Evolutionary conservation across 192 early-diverging fungal genomes (phyloP), one percentile per base, ranked within the genome.

Genomic region (Chytriomyces confervae): DNA sequence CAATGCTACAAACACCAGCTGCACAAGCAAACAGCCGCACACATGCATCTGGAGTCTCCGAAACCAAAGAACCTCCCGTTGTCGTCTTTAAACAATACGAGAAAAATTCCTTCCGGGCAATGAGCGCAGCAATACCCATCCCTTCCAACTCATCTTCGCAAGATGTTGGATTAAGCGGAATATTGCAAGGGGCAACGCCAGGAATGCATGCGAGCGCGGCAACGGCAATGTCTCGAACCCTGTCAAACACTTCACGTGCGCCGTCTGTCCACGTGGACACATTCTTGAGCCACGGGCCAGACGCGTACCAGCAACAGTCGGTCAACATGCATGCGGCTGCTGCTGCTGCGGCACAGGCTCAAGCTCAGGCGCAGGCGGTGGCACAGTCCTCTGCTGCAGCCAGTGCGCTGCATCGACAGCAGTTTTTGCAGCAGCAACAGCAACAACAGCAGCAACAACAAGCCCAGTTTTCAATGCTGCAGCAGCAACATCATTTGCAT

Each of bases 11-110:
- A 43, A 23, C 11, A 2, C 63, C 63, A 43, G 27, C 36, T 13
- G 13, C 20, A 13, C 20, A 13, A 65, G 36, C 20, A 29, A 23
- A 3, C 63, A 65, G 36, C 20, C 13, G 20, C 20, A 65, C 24
- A 65, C 20, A 11, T 27, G 11, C 1, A 65, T 65, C 24, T 36
- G 36, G 36, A 36, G 36, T 36, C 36, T 36, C 36, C 2, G 36
- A 36, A 4, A 36, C 36, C 36, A 36, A 36, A 36, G 36, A 36
- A 0, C 13, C 63, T 23, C 36, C 69, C 18, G 36, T 43, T 16
- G 69, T 72, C 18, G 69, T 72, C 8, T 72, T 72, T 51, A 72
- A 72, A 45, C 69, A 72, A 57, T 72, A 72, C 36, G 13, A 18
- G 50, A 48, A 72, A 57, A 61, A 72, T 51, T 18, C 47, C 9